Evolutionary conservation across 2,329 filamentous ascomycete species (phyloP).

Genomic region (Neonectria sp.): DNA sequence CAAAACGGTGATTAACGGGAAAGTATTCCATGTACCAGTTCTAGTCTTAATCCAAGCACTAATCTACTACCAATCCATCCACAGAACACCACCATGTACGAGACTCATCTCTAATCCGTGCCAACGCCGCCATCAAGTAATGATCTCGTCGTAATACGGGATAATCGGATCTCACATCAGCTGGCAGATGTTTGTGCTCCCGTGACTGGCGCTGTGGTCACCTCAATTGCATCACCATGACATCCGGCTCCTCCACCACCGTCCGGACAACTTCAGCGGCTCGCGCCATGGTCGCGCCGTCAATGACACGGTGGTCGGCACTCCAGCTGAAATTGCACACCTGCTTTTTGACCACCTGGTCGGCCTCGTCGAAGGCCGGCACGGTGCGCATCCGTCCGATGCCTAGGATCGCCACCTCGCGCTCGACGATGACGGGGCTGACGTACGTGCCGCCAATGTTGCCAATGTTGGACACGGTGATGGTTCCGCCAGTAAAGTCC

Average conservation of each 20-base stretch:
- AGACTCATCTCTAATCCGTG: not conserved
- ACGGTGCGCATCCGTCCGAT: conserved; percentile 85
- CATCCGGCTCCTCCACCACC: conserved; percentile 87
- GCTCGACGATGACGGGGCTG: conserved; percentile 90
- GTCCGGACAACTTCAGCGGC: conserved; percentile 86
- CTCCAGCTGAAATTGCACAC: conserved; percentile 96
- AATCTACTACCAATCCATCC: not conserved
- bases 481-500: conserved; percentile 89
- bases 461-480: conserved; percentile 97
- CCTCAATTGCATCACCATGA: conserved; percentile 87
- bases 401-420: conserved; percentile 92
- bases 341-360: conserved; percentile 79
- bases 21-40: not conserved
- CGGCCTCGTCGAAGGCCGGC: conserved; percentile 79
- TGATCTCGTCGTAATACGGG: not conserved
- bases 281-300: conserved; percentile 94
- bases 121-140: not conserved
- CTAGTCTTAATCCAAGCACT: not conserved
- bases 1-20: not conserved
- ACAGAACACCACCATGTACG: not conserved
- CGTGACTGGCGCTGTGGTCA: conserved; percentile 57
- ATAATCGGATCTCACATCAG: not conserved
- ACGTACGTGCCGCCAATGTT: conserved; percentile 95
- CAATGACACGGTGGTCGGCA: conserved; percentile 93
- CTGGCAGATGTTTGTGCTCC: conserved; percentile 46